Conservation (phyloP, 306 rosid genomes). For the Carpinus viminea region DNA sequence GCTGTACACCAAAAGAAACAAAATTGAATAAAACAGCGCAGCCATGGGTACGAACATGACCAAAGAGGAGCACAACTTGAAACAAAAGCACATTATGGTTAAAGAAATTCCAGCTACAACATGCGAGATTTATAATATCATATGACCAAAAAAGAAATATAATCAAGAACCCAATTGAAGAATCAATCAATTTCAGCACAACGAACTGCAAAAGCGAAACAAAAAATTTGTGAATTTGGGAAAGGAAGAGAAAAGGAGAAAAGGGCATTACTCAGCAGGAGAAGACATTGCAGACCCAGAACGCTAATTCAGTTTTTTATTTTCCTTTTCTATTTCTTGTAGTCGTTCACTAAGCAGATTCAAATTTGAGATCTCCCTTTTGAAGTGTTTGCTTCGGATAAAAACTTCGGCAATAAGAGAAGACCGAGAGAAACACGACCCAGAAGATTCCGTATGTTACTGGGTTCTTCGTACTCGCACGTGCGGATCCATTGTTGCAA, state of each 20-base stretch:
- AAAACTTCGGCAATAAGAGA: slow-evolving; percentile 11
- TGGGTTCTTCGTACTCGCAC: slow-evolving; percentile 6
- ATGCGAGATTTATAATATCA: not conserved
- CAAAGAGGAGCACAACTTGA: not conserved
- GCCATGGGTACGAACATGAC: not conserved
- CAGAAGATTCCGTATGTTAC: slow-evolving; percentile 25
- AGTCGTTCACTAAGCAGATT: not conserved
- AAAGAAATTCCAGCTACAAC: not conserved
- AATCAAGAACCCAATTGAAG: not conserved
- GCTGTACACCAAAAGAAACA: not conserved
- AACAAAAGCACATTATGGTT: not conserved
- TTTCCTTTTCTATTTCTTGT: not conserved
- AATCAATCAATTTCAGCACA: not conserved
- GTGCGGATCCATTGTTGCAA: not conserved
- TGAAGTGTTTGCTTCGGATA: not conserved
- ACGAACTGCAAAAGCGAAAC: not conserved
- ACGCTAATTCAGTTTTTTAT: slow-evolving; percentile 20
- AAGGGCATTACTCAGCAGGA: slow-evolving; percentile 80
- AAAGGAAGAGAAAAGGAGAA: not conserved
- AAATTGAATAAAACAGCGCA: not conserved
- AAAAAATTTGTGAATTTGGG: slow-evolving; percentile 4
- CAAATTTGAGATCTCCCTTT: slow-evolving; percentile 19
- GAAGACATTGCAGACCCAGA: slow-evolving; percentile 65
- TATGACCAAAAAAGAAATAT: not conserved
- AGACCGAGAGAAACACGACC: not conserved